Evolutionary conservation across 1,139 yeast genomes (phyloP).

Genomic region (Scheffersomyces parashehatae): DNA sequence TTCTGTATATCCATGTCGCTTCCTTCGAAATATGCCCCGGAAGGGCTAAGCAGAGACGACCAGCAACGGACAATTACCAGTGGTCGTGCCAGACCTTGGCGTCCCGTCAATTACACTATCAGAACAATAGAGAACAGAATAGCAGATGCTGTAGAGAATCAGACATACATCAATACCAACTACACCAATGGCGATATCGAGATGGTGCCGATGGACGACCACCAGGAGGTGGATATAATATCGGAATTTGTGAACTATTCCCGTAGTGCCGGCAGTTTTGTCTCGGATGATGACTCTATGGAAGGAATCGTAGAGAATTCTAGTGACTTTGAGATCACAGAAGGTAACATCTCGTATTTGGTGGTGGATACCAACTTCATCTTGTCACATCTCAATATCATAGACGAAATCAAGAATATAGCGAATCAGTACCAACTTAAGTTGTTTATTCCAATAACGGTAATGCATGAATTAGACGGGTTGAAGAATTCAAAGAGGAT

Average conservation of each 20-base stretch:
- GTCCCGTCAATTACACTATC: slow-evolving; percentile 27
- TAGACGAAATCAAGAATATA: slow-evolving; percentile 48
- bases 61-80: slow-evolving; percentile 32
- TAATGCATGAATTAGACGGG: slow-evolving; percentile 77
- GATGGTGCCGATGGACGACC: slow-evolving; percentile 53
- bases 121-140: slow-evolving; percentile 36
- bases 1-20: slow-evolving; percentile 19
- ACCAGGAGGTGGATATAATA: slow-evolving; percentile 45
- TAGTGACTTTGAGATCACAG: slow-evolving; percentile 8
- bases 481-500: slow-evolving; percentile 49
- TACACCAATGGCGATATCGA: slow-evolving; percentile 42
- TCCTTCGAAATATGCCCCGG: slow-evolving; percentile 49
- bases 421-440: slow-evolving; percentile 44
- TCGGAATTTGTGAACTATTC: slow-evolving; percentile 36
- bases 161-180: slow-evolving; percentile 6
- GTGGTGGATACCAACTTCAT: slow-evolving; percentile 81
- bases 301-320: not conserved
- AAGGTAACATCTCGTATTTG: slow-evolving; percentile 38
- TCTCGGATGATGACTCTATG: not conserved
- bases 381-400: slow-evolving; percentile 58
- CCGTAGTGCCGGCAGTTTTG: not conserved
- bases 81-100: slow-evolving; percentile 20
- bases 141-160: slow-evolving; percentile 23
- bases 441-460: slow-evolving; percentile 69
- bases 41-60: slow-evolving; percentile 35